Evolutionary conservation across 371 early-diverging fungal genomes (phyloP).

Genomic region (Syncephalis plumigaleata): DNA sequence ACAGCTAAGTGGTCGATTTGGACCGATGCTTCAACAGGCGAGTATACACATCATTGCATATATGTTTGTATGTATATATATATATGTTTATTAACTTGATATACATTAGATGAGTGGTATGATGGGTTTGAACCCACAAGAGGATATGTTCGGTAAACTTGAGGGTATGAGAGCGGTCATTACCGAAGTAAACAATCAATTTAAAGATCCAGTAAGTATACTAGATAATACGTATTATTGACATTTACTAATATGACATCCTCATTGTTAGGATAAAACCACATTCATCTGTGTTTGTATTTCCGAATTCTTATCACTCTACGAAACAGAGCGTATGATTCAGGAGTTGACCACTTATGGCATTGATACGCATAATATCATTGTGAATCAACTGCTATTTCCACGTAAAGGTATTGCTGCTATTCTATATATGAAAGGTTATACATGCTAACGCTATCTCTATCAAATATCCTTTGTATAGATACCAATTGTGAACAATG

Average conservation of each 20-base stretch:
- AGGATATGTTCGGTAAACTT: constrained; percentile 88
- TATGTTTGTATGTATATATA: not conserved
- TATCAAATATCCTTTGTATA: too few species aligned
- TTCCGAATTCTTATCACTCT: constrained; percentile 94
- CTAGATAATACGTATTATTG: not conserved
- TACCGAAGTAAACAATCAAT: constrained; percentile 92
- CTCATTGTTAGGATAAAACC: constrained; percentile 57
- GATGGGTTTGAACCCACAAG: constrained; percentile 81
- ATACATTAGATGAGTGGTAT: constrained; percentile 66
- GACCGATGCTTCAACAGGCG: constrained; percentile 84
- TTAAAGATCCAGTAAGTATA: constrained; percentile 73
- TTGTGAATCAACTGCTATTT: constrained; percentile 94
- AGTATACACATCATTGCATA: constrained; percentile 2
- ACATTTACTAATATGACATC: not conserved
- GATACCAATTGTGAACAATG: constrained; percentile 92
- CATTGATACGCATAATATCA: constrained; percentile 97
- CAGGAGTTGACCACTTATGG: constrained; percentile 92
- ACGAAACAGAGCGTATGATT: constrained; percentile 98
- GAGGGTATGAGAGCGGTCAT: constrained; percentile 87
- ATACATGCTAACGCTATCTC: too few species aligned
- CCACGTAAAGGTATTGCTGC: constrained; percentile 49
- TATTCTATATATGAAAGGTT: too few species aligned
- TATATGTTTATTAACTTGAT: not conserved
- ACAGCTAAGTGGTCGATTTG: constrained; percentile 80
- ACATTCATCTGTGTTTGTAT: constrained; percentile 98